These are phyloP conservation scores for Termitomyces sp. DNA, from an alignment of 768 basidiomycete species.

Conservation along the genomic window DNA sequence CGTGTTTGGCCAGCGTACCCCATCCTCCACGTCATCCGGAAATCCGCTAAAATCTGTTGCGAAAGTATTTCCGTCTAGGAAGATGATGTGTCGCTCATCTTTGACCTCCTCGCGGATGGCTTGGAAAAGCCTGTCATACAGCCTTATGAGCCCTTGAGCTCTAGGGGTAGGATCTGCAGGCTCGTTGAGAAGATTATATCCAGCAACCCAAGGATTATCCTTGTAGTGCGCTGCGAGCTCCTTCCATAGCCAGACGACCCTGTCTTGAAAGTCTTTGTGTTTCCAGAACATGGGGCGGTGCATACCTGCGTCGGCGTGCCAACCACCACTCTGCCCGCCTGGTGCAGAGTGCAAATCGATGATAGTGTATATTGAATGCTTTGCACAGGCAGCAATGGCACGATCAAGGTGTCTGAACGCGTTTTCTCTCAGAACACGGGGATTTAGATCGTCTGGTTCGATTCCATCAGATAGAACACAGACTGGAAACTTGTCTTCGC, in stretches of 20 bases:
- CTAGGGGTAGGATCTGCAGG: conserved; percentile 60
- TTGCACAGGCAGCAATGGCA: conserved; percentile 68
- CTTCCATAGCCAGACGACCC: conserved; percentile 72
- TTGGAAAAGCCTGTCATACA: conserved; percentile 63
- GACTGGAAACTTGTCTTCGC: background rate
- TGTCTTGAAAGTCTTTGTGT: conserved; percentile 84
- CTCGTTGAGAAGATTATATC: conserved; percentile 85
- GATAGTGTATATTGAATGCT: conserved; percentile 74
- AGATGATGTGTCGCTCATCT: conserved; percentile 64
- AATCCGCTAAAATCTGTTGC: conserved; percentile 70
- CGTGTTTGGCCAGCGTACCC: conserved; percentile 60
- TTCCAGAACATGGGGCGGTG: conserved; percentile 74
- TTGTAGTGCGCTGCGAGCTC: conserved; percentile 73
- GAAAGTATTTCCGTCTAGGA: conserved; percentile 85
- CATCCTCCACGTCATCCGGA: conserved; percentile 48
- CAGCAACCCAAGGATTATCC: conserved; percentile 76
- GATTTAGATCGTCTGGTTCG: conserved; percentile 62
- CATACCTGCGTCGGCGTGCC: conserved; percentile 77
- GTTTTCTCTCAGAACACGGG: conserved; percentile 65
- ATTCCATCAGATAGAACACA: background rate
- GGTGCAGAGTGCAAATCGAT: conserved; percentile 78
- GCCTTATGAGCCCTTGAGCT: conserved; percentile 60
- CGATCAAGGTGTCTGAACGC: conserved; percentile 85
- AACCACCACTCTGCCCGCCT: conserved; percentile 69
- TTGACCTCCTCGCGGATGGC: conserved; percentile 75